Evolutionary conservation across 345 rosid genomes (phyloP).

Genomic region (Acer negundo): DNA sequence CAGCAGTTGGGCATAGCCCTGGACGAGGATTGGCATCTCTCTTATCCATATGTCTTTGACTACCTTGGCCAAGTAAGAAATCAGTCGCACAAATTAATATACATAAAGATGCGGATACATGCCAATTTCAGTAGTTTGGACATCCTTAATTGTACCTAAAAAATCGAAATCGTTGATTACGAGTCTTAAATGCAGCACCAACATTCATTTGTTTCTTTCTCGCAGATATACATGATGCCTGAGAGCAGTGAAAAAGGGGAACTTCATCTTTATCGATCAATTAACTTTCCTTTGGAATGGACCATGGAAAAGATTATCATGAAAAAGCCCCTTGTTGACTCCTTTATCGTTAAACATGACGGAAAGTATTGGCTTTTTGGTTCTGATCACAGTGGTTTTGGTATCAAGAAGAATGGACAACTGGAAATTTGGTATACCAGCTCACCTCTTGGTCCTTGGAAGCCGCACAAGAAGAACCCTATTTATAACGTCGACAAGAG

Average conservation of each 20-base stretch:
- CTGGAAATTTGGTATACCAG: constrained; percentile 85
- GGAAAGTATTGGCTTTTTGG: constrained; percentile 82
- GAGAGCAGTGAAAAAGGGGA: constrained; percentile 76
- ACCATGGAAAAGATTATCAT: constrained; percentile 62
- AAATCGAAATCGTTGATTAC: neutral
- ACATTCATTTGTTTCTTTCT: constrained; percentile 18
- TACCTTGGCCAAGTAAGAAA: constrained; percentile 73
- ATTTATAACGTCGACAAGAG: constrained; percentile 58
- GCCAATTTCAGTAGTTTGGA: neutral
- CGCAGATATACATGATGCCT: constrained; percentile 95
- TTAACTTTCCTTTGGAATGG: constrained; percentile 83
- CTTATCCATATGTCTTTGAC: constrained; percentile 82
- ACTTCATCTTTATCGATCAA: constrained; percentile 76
- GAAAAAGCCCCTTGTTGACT: constrained; percentile 73
- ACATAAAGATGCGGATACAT: neutral
- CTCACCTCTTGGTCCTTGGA: constrained; percentile 95
- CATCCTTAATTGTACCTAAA: neutral
- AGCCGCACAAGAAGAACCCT: constrained; percentile 88
- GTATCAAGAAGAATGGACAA: constrained; percentile 68
- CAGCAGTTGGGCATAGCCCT: constrained; percentile 82
- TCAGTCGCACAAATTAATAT: neutral
- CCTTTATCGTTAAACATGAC: constrained; percentile 57
- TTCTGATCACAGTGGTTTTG: constrained; percentile 80
- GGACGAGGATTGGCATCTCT: constrained; percentile 97
- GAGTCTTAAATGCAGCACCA: neutral